Base-by-base conservation (phyloP, 371 early-diverging fungal genomes). In the Mucor mucedo region DNA sequence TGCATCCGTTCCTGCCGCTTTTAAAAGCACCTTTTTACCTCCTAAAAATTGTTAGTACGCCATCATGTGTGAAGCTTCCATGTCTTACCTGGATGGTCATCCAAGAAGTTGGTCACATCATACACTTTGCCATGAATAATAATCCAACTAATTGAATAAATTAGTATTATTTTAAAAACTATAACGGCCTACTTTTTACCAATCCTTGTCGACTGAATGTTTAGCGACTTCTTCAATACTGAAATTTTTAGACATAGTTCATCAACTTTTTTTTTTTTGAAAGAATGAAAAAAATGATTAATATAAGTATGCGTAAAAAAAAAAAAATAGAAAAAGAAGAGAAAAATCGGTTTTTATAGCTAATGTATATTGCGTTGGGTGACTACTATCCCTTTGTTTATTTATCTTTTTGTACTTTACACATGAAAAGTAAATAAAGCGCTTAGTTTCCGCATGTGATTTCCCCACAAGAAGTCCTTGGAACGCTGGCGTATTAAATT, bases 1-100 rank as follows among this genome's bases (percentile, higher is more conserved):
- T 29, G 95, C 95, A 73, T 97, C 96, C 5, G 75, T 85, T 48
- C 97, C 97, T 30, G 91, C 93, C 27, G 89, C 89, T 76, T 91
- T 91, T 21, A 93, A 62, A 5, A 93, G 71, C 47, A 93, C 86
- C 74, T 92, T 86, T 67, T 85, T 82, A n/a, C 83, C 83, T 28
- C 62, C 62, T 54, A 38, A 9, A 35, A 10, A 8, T n/a, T 28
- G 9, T 28, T 4, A 32, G 50, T 9, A 10, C 10, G 8, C 8
- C 4, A 35, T 8, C 35, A 3, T 27, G 49, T 28, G 0, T 21
- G 5, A 16, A n/a, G 35, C 4, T n/a, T 4, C 2, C 13, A 27
- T 32, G 3, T 47, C 2, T 58, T 47, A 52, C 91, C 88, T 33
- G 88, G 88, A 65, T 88, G 89, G 60, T 87, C 78, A 5, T 78